Conservation (phyloP, 1,284 basidiomycete species). For the Cutaneotrichosporon sp. region DNA sequence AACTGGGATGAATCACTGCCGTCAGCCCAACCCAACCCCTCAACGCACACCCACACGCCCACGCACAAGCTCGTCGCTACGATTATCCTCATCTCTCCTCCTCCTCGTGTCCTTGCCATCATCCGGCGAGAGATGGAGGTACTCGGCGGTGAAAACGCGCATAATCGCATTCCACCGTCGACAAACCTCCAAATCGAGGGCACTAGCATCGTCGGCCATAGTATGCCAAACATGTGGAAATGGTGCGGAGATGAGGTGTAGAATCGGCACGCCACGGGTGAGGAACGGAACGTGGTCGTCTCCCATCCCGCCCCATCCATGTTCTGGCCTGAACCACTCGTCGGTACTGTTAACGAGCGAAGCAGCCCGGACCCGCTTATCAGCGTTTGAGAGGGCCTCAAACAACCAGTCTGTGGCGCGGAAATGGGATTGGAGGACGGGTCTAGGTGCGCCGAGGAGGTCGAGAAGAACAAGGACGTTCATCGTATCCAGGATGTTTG, state of each 20-base stretch:
- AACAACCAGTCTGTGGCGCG: conserved; percentile 90
- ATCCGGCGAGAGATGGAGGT: conserved; percentile 65
- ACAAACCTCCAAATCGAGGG: conserved; percentile 81
- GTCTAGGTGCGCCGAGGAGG: conserved; percentile 72
- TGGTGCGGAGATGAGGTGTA: conserved; percentile 86
- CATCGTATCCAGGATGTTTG: conserved; percentile 70
- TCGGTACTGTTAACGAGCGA: conserved; percentile 38
- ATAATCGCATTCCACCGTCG: conserved; percentile 85
- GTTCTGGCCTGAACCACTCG: conserved; percentile 42
- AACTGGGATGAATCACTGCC: not conserved
- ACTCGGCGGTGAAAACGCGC: conserved; percentile 85
- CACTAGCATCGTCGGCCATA: conserved; percentile 75
- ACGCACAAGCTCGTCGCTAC: conserved; percentile 17
- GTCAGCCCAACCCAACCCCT: not conserved
- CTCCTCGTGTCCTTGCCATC: conserved; percentile 1
- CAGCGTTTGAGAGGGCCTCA: conserved; percentile 67
- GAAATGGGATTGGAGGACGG: conserved; percentile 74
- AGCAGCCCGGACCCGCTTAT: conserved; percentile 59
- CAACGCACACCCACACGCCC: conserved; percentile 10
- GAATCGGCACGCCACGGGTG: conserved; percentile 73
- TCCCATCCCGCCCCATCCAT: conserved; percentile 64
- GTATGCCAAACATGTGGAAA: conserved; percentile 94
- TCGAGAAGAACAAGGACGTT: conserved; percentile 89
- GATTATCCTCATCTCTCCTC: not conserved
- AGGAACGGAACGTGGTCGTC: conserved; percentile 97